These are phyloP conservation scores for Citrus australasica DNA, from an alignment of 345 rosid genomes.

Conservation along the genomic window DNA sequence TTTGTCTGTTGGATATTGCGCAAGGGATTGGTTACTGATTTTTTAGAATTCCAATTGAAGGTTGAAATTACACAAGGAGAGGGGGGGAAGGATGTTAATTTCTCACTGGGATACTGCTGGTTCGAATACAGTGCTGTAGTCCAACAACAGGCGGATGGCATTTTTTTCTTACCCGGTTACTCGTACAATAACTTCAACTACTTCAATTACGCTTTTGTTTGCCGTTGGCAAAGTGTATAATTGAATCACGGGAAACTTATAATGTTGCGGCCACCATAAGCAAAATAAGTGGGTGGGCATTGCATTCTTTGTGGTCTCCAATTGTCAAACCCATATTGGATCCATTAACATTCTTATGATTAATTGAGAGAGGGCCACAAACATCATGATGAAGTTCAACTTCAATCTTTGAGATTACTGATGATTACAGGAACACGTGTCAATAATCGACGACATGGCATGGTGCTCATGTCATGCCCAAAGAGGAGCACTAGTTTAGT, in stretches of 20 bases:
- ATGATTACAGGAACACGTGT: not conserved
- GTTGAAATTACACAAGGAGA: no score
- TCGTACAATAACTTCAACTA: no score
- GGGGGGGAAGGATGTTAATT: no score
- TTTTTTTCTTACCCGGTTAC: no score
- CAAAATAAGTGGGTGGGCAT: not conserved
- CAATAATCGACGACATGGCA: not conserved
- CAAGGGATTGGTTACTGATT: no score
- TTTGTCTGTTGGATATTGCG: no score
- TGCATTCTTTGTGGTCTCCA: not conserved
- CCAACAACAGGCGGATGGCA: no score
- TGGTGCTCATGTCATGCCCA: not conserved
- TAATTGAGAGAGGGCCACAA: not conserved
- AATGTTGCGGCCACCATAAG: constrained; percentile 1
- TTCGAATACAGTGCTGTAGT: no score
- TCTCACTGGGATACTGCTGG: no score
- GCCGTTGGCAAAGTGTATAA: not conserved
- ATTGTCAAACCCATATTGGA: not conserved
- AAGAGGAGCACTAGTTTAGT: not conserved
- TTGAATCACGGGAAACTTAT: not conserved
- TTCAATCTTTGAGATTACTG: not conserved
- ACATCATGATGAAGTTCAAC: not conserved
- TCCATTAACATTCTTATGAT: not conserved
- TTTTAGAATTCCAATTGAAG: no score
- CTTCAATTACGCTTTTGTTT: no score